Evolutionary conservation across 306 rosid genomes (phyloP).

Genomic region (Pueraria montana): DNA sequence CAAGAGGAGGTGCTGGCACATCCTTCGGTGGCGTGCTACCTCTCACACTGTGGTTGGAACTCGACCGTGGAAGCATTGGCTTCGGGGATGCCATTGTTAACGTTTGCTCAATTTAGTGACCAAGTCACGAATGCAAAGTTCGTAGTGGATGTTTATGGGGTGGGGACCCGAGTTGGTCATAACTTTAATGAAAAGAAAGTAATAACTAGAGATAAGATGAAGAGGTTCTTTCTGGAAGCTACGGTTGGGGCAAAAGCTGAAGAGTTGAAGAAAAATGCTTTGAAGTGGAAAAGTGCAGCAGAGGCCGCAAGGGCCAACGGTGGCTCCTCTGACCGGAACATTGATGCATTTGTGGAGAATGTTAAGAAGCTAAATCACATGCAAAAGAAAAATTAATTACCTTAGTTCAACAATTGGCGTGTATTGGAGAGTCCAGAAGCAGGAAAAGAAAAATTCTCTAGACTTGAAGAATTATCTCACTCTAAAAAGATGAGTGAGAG

Average conservation of each 20-base stretch:
- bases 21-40: background rate
- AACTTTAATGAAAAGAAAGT: background rate
- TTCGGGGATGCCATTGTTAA: background rate
- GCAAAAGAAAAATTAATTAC: background rate
- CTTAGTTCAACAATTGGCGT: no score
- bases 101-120: background rate
- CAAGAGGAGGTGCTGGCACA: background rate
- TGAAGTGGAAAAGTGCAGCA: slow-evolving; percentile 38
- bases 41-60: background rate
- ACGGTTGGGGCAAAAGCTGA: background rate
- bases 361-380: background rate
- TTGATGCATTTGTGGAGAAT: slow-evolving; percentile 55
- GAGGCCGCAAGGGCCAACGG: slow-evolving; percentile 58
- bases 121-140: background rate
- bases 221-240: background rate
- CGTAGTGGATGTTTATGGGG: background rate
- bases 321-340: slow-evolving; percentile 59
- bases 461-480: no score
- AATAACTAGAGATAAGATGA: background rate
- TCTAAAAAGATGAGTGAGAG: no score
- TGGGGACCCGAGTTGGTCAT: background rate
- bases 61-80: background rate
- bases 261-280: background rate
- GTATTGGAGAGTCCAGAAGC: no score
- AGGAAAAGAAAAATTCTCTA: no score